A percentile compares a stretch with the other conserved stretches of the same genome.
Conservation (phyloP, 164 flowering plant species). For the Kingdonia uniflora region DNA sequence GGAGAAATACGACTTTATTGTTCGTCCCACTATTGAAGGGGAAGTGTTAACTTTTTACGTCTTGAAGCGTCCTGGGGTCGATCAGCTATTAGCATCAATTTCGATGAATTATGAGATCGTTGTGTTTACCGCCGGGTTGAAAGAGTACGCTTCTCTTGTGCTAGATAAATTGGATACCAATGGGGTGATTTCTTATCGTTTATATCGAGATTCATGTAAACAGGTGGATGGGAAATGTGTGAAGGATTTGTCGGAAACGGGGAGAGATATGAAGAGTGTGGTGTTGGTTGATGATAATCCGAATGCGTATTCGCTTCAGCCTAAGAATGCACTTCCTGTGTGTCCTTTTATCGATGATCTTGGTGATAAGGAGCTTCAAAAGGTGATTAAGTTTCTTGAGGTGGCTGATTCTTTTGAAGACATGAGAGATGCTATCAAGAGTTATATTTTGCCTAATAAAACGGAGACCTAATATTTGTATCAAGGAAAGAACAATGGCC, state of each 20-base stretch:
- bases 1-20: slow-evolving; percentile 55
- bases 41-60: slow-evolving; percentile 49
- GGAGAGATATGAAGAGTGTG: slow-evolving; percentile 58
- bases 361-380: slow-evolving; percentile 42
- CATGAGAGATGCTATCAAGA: slow-evolving; percentile 55
- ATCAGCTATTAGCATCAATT: slow-evolving; percentile 39
- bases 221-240: slow-evolving; percentile 51
- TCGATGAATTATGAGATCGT: slow-evolving; percentile 50
- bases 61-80: slow-evolving; percentile 68
- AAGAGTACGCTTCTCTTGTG: slow-evolving; percentile 70
- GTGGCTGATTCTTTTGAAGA: slow-evolving; percentile 38
- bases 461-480: too few relatives aligned
- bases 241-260: slow-evolving; percentile 60
- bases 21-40: slow-evolving; percentile 55
- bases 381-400: slow-evolving; percentile 37
- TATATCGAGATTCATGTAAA: slow-evolving; percentile 73
- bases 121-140: slow-evolving; percentile 75
- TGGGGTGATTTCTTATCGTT: slow-evolving; percentile 44
- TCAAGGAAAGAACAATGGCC: too few relatives aligned
- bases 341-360: slow-evolving; percentile 51
- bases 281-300: slow-evolving; percentile 85
- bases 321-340: slow-evolving; percentile 62
- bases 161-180: slow-evolving; percentile 47
- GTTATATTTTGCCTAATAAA: too few relatives aligned
- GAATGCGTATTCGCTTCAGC: slow-evolving; percentile 45